Evolutionary conservation across 1,284 basidiomycete species (phyloP), one percentile per base, ranked within the genome.

Genomic region (Coriolopsis trogii): DNA sequence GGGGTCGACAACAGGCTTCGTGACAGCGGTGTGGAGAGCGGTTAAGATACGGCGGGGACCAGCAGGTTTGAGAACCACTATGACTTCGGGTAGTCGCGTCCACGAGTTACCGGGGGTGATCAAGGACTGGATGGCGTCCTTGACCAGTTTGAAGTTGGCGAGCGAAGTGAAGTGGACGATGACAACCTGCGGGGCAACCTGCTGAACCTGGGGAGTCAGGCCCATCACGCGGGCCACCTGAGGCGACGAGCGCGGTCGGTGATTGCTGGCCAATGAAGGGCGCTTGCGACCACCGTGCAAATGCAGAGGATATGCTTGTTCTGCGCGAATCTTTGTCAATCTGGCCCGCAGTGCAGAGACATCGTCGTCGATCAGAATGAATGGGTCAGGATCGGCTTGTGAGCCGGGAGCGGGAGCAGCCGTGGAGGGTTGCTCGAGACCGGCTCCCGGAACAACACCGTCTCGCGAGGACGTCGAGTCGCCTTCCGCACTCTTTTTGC

Each of bases 21-120:
- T 88, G 41, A 92, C 77, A 2, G 92, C 90, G 3, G 91, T 96
- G 66, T 95, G 89, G 15, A 98, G 73, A 9, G 94, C 89, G 5
- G 93, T 95, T 54, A 98, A 73, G 60, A 97, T 87, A 8, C 95
- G 84, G 29, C 95, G 84, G 1, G 95, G 95, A 3, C 95, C 95
- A 8, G 91, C 93, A 5, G 95, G 95, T 70, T 98, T 98, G 4
- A 93, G 95, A 24, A 98, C 88, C 58, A 98, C 92, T 76, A 97
- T 90, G 24, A 96, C 84, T 61, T 98, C 95, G 0, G 94, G 88
- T 3, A 81, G 20, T 56, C 63, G 56, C 50, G 71, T 61, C 56
- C 74, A 50, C 46, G 73, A 63, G 56, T 73, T 56, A 56, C 74
- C 80, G 18, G 75, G 73, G 38, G 70, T 69, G 40, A 92, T 74